Base-by-base conservation (phyloP, 73 alveolate species). In the Tetrahymena borealis region DNA sequence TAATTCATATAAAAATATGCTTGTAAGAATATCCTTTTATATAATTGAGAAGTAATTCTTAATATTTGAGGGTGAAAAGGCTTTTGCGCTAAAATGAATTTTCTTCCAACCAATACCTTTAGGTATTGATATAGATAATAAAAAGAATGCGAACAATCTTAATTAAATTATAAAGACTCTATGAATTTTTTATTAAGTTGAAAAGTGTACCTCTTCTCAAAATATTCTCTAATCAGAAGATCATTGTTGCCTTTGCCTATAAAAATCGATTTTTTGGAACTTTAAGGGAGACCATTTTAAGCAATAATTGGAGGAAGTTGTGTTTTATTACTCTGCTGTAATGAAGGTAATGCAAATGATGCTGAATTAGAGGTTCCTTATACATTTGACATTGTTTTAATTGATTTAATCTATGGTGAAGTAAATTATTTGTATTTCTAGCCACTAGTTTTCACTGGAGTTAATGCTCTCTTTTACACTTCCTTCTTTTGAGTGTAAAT, bases 1-100 rank as follows among this genome's bases (percentile, higher is more conserved):
- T 93, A 78, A 93, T n/a, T 40, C 24, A n/a, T n/a, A 39, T 32
- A 39, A 39, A 90, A 39, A n/a, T 79, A 85, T 39, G 78, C 78
- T 60, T 60, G 9, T 24, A 18, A 24, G 85, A 60, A 60, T 18
- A 60, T 60, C 36, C 11, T 9, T 20, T 60, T 18, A 18, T 3
- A 24, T 24, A n/a, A 60, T n/a, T n/a, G n/a, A n/a, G 5, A 15
- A 24, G 85, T 60, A 60, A n/a, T 32, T 18, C 0, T 13, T n/a
- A 28, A 35, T 60, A 60, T 60, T 60, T 60, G 9, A 11, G n/a
- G n/a, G n/a, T n/a, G n/a, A n/a, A n/a, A n/a, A n/a, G n/a, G n/a
- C n/a, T n/a, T n/a, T n/a, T n/a, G n/a, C n/a, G n/a, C n/a, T n/a
- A n/a, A n/a, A n/a, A n/a, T n/a, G n/a, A n/a, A n/a, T n/a, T n/a